Percentiles rank a stretch among this genome's conserved stretches.
Conservation (phyloP, 441 rosid species). For the Pelargonium australe region DNA sequence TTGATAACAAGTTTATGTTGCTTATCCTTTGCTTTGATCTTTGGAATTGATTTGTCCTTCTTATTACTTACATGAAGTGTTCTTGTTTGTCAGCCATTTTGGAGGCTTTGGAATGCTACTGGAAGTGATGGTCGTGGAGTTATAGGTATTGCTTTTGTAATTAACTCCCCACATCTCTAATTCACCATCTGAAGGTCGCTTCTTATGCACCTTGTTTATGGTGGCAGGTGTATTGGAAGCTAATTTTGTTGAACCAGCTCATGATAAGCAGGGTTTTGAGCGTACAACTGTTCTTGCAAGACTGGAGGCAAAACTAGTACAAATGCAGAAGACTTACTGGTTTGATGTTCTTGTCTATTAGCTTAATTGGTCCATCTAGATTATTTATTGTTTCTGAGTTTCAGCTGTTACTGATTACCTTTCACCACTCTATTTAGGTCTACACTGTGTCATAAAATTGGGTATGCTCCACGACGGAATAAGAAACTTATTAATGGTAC, state of each 20-base stretch:
- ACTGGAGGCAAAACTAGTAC: slow-evolving; percentile 55
- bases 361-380: neutral
- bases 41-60: no score
- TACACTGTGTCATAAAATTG: slow-evolving; percentile 58
- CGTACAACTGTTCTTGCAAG: slow-evolving; percentile 66
- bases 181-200: slow-evolving; percentile 6
- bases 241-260: slow-evolving; percentile 87
- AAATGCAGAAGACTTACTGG: slow-evolving; percentile 89
- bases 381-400: slow-evolving; percentile 2
- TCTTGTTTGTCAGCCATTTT: slow-evolving; percentile 64
- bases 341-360: slow-evolving; percentile 24
- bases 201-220: slow-evolving; percentile 23
- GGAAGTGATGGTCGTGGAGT: slow-evolving; percentile 96
- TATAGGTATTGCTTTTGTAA: slow-evolving; percentile 44
- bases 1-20: no score
- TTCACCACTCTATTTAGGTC: slow-evolving; percentile 39
- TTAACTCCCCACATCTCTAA: slow-evolving; percentile 11
- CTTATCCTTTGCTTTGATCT: no score
- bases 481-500: no score
- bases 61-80: slow-evolving; percentile 7
- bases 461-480: slow-evolving; percentile 42
- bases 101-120: slow-evolving; percentile 96
- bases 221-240: slow-evolving; percentile 81
- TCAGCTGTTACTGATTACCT: slow-evolving; percentile 8
- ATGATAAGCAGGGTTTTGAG: slow-evolving; percentile 30